Percentiles rank a stretch among this genome's conserved stretches.
phyloP scores from a whole-genome alignment of 139 green algal species.

The Chlamydomonas incerta region DNA sequence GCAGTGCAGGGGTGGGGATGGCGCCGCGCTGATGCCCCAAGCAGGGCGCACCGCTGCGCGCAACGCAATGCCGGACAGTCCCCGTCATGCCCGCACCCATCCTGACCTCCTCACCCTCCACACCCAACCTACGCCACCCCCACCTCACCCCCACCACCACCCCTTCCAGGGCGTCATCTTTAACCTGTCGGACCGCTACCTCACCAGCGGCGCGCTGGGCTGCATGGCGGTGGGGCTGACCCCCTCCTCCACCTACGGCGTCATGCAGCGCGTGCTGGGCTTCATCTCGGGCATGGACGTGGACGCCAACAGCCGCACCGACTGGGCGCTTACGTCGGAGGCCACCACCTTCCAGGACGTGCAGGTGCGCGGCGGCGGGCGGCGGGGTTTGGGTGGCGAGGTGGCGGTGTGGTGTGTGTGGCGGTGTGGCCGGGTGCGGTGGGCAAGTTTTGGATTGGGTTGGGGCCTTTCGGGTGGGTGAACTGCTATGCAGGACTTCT shows the following conservation, averaged over 20 bases:
- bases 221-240: conserved; percentile 51
- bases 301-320: not conserved
- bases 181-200: conserved; percentile 53
- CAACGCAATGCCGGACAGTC: too few relatives aligned
- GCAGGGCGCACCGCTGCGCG: too few relatives aligned
- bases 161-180: conserved; percentile 50
- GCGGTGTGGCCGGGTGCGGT: too few relatives aligned
- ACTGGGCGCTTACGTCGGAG: conserved; percentile 9
- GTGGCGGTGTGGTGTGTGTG: too few relatives aligned
- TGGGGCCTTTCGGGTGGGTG: not conserved
- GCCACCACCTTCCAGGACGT: conserved; percentile 46
- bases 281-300: conserved; percentile 27
- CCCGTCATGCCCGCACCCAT: too few relatives aligned
- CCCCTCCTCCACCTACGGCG: conserved; percentile 38
- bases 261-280: conserved; percentile 46
- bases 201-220: conserved; percentile 41
- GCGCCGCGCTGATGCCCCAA: too few relatives aligned
- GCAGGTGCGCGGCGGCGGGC: not conserved
- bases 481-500: too few relatives aligned
- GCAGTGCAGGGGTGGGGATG: too few relatives aligned
- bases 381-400: not conserved
- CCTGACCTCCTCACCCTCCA: too few relatives aligned
- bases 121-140: too few relatives aligned
- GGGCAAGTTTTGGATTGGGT: too few relatives aligned
- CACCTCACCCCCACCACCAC: too few relatives aligned